Evolutionary conservation across 2,329 filamentous ascomycete genomes (phyloP).

Genomic region (Gremmenia infestans): DNA sequence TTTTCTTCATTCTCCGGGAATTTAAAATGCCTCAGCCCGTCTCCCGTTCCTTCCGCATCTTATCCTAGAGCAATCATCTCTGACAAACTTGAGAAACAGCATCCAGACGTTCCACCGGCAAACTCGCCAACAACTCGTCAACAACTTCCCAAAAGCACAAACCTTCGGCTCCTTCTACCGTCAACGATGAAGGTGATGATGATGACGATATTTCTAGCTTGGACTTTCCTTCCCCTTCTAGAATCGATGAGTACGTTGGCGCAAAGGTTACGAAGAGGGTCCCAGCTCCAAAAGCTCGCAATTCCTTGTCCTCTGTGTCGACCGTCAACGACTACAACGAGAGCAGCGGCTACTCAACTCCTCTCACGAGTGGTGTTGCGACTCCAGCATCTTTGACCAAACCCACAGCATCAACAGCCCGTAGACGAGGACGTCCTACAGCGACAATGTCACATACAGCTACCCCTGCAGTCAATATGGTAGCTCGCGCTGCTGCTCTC

Average conservation of each 20-base stretch:
- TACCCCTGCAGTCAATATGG: conserved; percentile 34
- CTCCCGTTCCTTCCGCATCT: background rate
- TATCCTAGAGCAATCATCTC: background rate
- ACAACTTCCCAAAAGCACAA: conserved; percentile 1
- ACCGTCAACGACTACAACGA: conserved; percentile 39
- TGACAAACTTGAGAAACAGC: conserved; percentile 16
- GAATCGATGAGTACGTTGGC: conserved; percentile 10
- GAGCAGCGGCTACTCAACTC: conserved; percentile 51
- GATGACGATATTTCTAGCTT: conserved; percentile 12
- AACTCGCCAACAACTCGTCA: conserved; percentile 7
- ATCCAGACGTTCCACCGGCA: conserved; percentile 17
- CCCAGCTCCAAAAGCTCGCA: conserved; percentile 26
- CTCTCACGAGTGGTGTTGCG: conserved; percentile 52
- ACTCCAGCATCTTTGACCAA: conserved; percentile 41
- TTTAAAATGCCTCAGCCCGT: background rate
- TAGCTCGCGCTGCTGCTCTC: conserved; percentile 41
- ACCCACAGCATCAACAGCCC: conserved; percentile 19
- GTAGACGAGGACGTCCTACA: conserved; percentile 22
- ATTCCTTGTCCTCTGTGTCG: conserved; percentile 37
- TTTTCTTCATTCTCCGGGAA: background rate
- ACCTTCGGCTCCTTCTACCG: background rate
- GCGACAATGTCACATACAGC: conserved; percentile 6
- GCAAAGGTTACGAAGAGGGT: conserved; percentile 15
- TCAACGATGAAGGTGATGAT: conserved; percentile 3
- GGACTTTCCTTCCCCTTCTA: conserved; percentile 14